phyloP scores from a whole-genome alignment of 352 stramenopile genomes.

The Globisporangium barbulae region DNA sequence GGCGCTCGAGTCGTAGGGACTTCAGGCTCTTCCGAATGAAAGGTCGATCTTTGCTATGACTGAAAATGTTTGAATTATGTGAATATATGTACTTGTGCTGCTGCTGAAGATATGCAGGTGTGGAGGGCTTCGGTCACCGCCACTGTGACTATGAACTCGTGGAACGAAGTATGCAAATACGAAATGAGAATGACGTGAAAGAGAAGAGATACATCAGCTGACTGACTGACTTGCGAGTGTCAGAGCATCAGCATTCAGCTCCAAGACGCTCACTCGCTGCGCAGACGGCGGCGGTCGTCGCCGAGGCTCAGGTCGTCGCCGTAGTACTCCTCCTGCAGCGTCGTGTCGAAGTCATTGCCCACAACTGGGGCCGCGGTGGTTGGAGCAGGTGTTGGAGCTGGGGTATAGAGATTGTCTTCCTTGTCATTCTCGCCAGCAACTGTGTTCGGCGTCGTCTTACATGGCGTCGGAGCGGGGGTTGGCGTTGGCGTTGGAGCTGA shows the following conservation, averaged over 20 bases:
- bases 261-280: neutral
- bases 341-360: too few relatives aligned
- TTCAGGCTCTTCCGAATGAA: neutral
- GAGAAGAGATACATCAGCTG: too few relatives aligned
- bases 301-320: neutral
- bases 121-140: neutral
- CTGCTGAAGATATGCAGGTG: neutral
- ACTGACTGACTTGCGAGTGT: too few relatives aligned
- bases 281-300: neutral
- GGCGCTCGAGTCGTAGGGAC: too few relatives aligned
- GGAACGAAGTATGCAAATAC: slow-evolving; percentile 3
- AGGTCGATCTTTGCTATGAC: neutral
- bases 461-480: neutral
- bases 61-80: neutral
- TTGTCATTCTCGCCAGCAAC: too few relatives aligned
- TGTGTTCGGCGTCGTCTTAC: neutral
- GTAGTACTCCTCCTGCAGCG: neutral
- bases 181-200: neutral
- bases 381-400: neutral
- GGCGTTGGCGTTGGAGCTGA: neutral
- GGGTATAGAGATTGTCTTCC: neutral
- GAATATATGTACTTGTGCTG: neutral
- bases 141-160: neutral
- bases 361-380: neutral
- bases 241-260: too few relatives aligned